These are phyloP conservation scores for Cercospora sojina DNA, from an alignment of 2,329 filamentous ascomycete genomes.

Conservation along the genomic window DNA sequence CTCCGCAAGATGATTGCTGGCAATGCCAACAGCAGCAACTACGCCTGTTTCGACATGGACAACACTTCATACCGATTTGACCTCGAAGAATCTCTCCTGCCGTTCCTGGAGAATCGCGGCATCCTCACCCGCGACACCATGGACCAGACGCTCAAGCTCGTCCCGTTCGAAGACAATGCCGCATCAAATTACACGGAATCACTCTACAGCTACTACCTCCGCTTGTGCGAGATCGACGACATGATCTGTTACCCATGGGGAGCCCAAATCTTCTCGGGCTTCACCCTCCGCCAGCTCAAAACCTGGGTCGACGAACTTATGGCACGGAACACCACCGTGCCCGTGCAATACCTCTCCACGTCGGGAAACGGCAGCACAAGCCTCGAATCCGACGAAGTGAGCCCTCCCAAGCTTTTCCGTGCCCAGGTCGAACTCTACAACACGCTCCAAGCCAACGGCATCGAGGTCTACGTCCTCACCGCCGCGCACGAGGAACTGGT, in stretches of 20 bases:
- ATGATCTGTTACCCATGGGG: conserved; percentile 48
- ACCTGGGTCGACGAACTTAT: conserved; percentile 52
- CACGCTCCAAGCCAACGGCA: conserved; percentile 46
- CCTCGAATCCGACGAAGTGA: conserved; percentile 29
- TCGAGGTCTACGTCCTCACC: conserved; percentile 47
- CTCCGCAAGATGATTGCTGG: conserved; percentile 22
- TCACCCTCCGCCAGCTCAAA: conserved; percentile 49
- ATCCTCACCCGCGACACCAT: conserved; percentile 45
- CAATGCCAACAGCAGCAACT: conserved; percentile 28
- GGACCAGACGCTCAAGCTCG: conserved; percentile 44
- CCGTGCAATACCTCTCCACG: conserved; percentile 38
- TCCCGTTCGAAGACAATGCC: conserved; percentile 44
- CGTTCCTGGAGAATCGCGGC: conserved; percentile 46
- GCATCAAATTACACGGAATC: conserved; percentile 42
- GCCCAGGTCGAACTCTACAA: conserved; percentile 49
- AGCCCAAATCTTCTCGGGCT: conserved; percentile 45
- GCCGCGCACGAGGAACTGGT: conserved; percentile 49
- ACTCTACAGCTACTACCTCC: conserved; percentile 49
- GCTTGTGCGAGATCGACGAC: conserved; percentile 47
- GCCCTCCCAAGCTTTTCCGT: conserved; percentile 41
- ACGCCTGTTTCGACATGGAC: conserved; percentile 44
- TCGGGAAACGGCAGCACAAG: conserved; percentile 37
- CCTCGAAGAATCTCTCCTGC: conserved; percentile 47
- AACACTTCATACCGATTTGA: conserved; percentile 48
- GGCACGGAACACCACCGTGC: conserved; percentile 43